phyloP scores from a whole-genome alignment of 2,329 filamentous ascomycete genomes.

The Talaromyces sp. region DNA sequence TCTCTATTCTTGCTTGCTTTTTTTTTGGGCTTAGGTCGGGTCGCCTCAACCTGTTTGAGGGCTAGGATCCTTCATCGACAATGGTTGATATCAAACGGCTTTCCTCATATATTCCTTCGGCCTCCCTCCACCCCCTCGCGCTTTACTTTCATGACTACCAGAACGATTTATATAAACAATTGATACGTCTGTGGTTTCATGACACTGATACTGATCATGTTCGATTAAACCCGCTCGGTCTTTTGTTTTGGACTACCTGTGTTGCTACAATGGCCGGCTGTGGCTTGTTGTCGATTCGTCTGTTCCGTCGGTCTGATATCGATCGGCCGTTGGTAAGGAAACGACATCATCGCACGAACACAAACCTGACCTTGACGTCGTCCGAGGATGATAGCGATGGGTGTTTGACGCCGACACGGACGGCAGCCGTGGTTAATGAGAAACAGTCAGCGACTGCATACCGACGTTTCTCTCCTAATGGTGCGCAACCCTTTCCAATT shows the following conservation, averaged over 20 bases:
- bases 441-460: conserved; percentile 26
- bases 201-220: conserved; percentile 27
- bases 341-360: conserved; percentile 27
- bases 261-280: conserved; percentile 38
- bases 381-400: conserved; percentile 38
- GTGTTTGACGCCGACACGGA: conserved; percentile 31
- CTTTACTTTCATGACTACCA: background rate
- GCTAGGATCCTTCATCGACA: background rate
- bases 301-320: conserved; percentile 26
- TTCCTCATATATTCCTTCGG: conserved; percentile 8
- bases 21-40: background rate
- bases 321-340: conserved; percentile 19
- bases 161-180: conserved; percentile 5
- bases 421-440: conserved; percentile 22
- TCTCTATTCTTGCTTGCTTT: conserved; percentile 1
- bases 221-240: conserved; percentile 28
- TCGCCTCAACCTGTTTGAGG: conserved; percentile 3
- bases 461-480: conserved; percentile 29
- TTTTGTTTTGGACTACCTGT: conserved; percentile 33
- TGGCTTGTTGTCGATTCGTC: conserved; percentile 29
- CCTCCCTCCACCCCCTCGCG: background rate
- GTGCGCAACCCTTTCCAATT: conserved; percentile 20
- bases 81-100: conserved; percentile 12
- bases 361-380: conserved; percentile 31
- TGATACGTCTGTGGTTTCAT: conserved; percentile 15